Conservation (phyloP, 139 green algal species). For the Chlorella sp. region DNA sequence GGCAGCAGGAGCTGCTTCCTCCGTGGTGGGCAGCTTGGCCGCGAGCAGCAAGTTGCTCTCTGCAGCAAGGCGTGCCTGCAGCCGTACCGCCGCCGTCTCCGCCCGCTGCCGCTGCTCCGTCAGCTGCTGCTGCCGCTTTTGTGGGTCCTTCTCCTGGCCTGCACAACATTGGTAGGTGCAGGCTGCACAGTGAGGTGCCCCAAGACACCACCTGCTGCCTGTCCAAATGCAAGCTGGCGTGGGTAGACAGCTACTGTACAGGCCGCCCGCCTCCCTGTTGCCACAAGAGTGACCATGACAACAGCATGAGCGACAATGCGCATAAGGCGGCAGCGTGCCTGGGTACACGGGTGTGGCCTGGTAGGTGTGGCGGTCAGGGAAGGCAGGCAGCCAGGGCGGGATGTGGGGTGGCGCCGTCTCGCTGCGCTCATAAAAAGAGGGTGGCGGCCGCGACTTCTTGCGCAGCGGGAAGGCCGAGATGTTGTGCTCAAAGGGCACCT, state of each 20-base stretch:
- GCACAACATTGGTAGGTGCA: slow-evolving; percentile 17
- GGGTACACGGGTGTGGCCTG: slow-evolving; percentile 49
- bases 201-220: no score
- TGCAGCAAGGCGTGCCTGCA: slow-evolving; percentile 30
- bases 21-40: slow-evolving; percentile 3
- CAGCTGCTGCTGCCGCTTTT: slow-evolving; percentile 26
- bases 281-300: neutral
- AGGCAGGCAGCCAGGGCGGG: slow-evolving; percentile 82
- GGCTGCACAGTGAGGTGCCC: neutral
- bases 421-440: slow-evolving; percentile 64
- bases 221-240: no score
- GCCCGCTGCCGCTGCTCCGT: slow-evolving; percentile 30
- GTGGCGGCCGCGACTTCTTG: slow-evolving; percentile 42
- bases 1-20: neutral
- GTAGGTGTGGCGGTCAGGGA: slow-evolving; percentile 91
- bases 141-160: slow-evolving; percentile 37
- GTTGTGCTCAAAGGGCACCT: slow-evolving; percentile 75
- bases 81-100: slow-evolving; percentile 40
- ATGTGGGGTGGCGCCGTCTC: slow-evolving; percentile 72
- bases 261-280: no score
- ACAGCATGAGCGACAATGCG: no score
- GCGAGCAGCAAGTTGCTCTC: slow-evolving; percentile 33
- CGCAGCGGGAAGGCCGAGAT: slow-evolving; percentile 71
- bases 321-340: neutral
- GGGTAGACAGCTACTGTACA: no score